These are phyloP conservation scores for Rhodosorus marinus DNA, from an alignment of 23 red algal species.

Conservation along the genomic window DNA sequence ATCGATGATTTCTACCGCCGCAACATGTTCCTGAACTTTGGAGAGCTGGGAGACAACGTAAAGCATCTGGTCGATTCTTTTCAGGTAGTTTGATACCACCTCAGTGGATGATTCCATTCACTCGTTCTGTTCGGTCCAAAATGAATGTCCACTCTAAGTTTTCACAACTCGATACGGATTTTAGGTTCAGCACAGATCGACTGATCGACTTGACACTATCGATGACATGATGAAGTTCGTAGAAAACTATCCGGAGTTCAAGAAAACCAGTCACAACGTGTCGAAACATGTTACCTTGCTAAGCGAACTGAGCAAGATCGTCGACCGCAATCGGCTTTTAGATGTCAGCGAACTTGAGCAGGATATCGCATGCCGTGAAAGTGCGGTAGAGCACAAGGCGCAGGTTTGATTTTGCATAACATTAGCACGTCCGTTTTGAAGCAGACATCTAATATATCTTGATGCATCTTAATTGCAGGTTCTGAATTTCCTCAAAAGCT, in stretches of 20 bases:
- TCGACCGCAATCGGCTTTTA: conserved; percentile 37
- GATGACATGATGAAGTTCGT: conserved; percentile 85
- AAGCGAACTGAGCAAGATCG: conserved; percentile 61
- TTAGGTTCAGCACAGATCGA: no score
- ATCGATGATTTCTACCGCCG: conserved; percentile 55
- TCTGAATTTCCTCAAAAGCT: no score
- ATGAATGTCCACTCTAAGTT: background rate
- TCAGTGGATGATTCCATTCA: no score
- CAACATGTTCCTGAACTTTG: conserved; percentile 79
- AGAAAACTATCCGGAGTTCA: conserved; percentile 76
- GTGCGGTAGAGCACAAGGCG: conserved; percentile 62
- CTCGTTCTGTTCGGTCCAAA: no score
- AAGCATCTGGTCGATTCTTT: conserved; percentile 60
- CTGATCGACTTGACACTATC: conserved; percentile 15
- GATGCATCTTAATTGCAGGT: no score
- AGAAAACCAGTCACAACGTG: conserved; percentile 45
- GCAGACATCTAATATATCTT: no score
- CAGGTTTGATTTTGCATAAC: no score
- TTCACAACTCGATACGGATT: background rate
- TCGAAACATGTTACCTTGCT: conserved; percentile 82
- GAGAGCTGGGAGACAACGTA: conserved; percentile 66
- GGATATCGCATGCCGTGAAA: conserved; percentile 71
- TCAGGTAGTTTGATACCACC: conserved; percentile 34
- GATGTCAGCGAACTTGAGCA: conserved; percentile 85
- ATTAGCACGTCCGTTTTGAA: no score